phyloP scores from a whole-genome alignment of 768 basidiomycete genomes.

The button mushroom (Agaricus bisporus) region DNA sequence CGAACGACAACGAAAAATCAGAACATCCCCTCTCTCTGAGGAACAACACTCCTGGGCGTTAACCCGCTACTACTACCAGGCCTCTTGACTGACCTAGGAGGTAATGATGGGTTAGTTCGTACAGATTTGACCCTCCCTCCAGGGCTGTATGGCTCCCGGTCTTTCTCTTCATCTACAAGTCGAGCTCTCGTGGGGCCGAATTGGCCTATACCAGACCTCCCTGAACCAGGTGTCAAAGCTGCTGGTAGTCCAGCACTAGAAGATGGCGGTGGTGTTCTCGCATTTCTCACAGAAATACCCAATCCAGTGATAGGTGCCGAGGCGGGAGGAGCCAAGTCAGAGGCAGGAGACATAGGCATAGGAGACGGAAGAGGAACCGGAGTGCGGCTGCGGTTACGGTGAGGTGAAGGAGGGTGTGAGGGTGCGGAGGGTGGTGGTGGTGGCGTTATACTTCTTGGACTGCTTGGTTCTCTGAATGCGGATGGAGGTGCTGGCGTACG shows the following conservation, averaged over 20 bases:
- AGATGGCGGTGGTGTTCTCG: constrained; percentile 12
- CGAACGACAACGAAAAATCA: constrained; percentile 16
- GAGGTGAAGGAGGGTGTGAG: constrained; percentile 9
- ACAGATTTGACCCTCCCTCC: constrained; percentile 32
- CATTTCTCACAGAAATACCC: constrained; percentile 22
- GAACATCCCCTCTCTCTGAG: constrained; percentile 59
- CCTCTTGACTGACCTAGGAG: constrained; percentile 56
- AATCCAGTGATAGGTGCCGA: neutral
- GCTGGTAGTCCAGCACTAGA: neutral
- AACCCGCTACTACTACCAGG: constrained; percentile 29
- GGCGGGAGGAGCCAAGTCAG: constrained; percentile 27
- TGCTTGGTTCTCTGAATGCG: constrained; percentile 7
- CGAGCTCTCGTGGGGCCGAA: constrained; percentile 12
- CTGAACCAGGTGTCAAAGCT: neutral
- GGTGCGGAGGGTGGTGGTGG: constrained; percentile 7
- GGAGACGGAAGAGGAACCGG: constrained; percentile 20
- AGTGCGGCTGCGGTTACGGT: constrained; percentile 20
- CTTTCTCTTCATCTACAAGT: constrained; percentile 14
- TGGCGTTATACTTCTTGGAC: constrained; percentile 7
- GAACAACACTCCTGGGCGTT: constrained; percentile 45
- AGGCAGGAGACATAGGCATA: constrained; percentile 21
- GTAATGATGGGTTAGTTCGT: constrained; percentile 28
- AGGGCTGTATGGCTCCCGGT: constrained; percentile 23
- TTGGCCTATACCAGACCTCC: neutral
- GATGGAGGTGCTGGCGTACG: constrained; percentile 21